Base-by-base conservation (phyloP, 192 early-diverging fungal genomes). In the Diversispora eburnea region DNA sequence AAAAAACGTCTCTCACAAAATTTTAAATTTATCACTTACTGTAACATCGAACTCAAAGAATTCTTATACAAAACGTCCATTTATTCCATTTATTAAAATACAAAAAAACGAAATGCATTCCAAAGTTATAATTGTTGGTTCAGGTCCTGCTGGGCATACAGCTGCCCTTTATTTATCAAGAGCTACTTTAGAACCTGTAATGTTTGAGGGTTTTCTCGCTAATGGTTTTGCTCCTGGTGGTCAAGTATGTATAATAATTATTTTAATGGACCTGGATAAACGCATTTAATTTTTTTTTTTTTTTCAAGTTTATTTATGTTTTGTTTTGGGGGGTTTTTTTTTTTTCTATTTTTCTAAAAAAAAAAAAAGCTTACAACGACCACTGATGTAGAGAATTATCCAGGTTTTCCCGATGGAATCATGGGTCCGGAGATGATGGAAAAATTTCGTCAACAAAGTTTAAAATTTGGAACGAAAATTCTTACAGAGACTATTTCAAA, bases 121-220 rank as follows among this genome's bases (percentile, higher is more conserved):
- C 67, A 84, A 82, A 78, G 85, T 86, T 56, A 76, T 88, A 54
- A 91, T 97, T 79, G 84, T 97, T 58, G 96, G 96, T 65, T 95
- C 93, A 8, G 97, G 97, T 8, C 97, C 97, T 67, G 94, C 97
- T 60, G 97, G 93, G 47, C 96, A 99, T 87, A 98, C 95, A 17
- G 97, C 97, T 13, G 95, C 95, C 54, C 92, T 98, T 72, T 99
- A 98, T 79, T 83, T 92, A 33, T 95, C 96, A 45, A 90, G 97
- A 63, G 97, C 97, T 49, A 94, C 97, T 80, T 82, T 99, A 49
- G 77, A 91, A 48, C 97, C 97, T 8, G 87, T 96, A 70, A 85
- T 99, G 84, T 99, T 92, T 77, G 97, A 99, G 80, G 96, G 97
- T 56, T 95, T 95, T 84, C 86, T 98, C 85, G 95, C 97, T 41